Percentiles rank a stretch among this genome's conserved stretches.
Evolutionary conservation across 805 yeast genomes (phyloP).

Genomic region (Blastobotrys robertii): DNA sequence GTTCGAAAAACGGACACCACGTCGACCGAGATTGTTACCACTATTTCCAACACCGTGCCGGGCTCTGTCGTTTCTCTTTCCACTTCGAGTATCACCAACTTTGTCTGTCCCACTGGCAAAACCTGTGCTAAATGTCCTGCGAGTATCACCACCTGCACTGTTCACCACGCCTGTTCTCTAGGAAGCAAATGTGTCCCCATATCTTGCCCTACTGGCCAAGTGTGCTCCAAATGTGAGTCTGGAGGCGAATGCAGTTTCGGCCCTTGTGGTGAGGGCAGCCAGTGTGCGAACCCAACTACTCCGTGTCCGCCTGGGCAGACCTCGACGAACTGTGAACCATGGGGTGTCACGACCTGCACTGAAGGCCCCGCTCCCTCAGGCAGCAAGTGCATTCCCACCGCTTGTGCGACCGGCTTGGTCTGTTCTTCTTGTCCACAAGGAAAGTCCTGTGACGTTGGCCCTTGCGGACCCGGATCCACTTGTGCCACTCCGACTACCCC

Average conservation of each 20-base stretch:
- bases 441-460: too few species aligned
- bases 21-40: not conserved
- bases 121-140: too few species aligned
- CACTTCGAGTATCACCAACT: not conserved
- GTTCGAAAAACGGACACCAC: not conserved
- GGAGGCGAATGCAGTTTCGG: too few species aligned
- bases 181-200: too few species aligned
- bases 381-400: not conserved
- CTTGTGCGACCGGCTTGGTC: not conserved
- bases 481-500: too few species aligned
- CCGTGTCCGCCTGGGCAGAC: not conserved
- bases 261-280: too few species aligned
- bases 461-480: not conserved
- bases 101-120: too few species aligned
- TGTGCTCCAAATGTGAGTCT: too few species aligned
- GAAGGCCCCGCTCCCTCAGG: constrained; percentile 4
- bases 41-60: not conserved
- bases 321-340: not conserved
- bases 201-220: too few species aligned
- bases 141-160: not conserved
- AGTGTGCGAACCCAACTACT: not conserved
- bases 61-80: constrained; percentile 1
- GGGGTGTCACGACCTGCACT: not conserved
- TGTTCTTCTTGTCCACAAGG: too few species aligned
- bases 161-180: not conserved